These are phyloP conservation scores for Oryza nivara DNA, from an alignment of 176 grass and related monocot genomes.

Conservation along the genomic window DNA sequence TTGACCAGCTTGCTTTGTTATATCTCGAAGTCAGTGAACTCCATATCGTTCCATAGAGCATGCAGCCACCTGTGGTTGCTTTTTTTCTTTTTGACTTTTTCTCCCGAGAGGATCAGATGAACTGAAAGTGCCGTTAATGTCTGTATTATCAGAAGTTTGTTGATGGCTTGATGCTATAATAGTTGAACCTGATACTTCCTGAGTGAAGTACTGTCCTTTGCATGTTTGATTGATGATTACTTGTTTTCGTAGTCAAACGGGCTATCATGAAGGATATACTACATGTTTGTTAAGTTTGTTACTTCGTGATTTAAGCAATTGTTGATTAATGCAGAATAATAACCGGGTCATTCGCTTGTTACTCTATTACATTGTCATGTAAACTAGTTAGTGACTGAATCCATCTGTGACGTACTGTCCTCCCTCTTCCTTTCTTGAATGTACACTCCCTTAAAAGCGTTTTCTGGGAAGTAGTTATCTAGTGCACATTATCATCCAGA, in stretches of 20 bases:
- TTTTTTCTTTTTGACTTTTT: neutral
- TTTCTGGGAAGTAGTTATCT: neutral
- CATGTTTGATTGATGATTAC: neutral
- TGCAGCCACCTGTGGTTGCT: neutral
- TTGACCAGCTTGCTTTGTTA: slow-evolving; percentile 18
- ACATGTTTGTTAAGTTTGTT: neutral
- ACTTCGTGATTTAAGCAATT: neutral
- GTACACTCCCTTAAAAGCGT: neutral
- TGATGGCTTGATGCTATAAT: neutral
- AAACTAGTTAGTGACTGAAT: neutral
- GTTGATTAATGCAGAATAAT: neutral
- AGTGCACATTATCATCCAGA: neutral
- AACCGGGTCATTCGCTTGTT: neutral
- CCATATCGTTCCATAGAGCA: neutral
- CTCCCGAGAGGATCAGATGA: neutral
- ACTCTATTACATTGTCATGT: neutral
- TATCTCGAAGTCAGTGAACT: slow-evolving; percentile 2
- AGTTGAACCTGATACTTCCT: neutral
- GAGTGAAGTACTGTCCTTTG: neutral
- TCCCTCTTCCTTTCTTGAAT: neutral
- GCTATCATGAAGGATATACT: neutral
- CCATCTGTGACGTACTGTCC: neutral
- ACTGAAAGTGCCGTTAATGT: neutral
- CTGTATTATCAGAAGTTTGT: neutral
- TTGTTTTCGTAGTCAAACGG: neutral